Evolutionary conservation across 495 filamentous ascomycete species (phyloP).

Genomic region (Penicillium verhagenii): DNA sequence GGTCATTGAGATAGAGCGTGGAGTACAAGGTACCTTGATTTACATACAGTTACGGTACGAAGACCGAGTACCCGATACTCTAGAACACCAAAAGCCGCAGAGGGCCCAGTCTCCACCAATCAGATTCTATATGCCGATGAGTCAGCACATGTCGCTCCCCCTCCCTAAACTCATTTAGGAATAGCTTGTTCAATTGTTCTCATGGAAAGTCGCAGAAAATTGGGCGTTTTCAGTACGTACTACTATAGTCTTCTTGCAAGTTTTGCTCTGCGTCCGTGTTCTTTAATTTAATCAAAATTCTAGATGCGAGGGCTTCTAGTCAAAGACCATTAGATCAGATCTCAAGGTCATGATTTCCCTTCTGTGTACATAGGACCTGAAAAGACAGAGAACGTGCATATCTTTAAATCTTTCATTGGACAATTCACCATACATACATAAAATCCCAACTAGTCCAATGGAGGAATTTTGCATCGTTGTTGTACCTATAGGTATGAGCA

Average conservation of each 20-base stretch:
- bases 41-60: not conserved
- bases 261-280: not conserved
- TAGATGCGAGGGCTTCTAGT: not conserved
- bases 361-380: not conserved
- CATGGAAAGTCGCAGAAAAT: not conserved
- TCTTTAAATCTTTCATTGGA: not conserved
- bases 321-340: no score
- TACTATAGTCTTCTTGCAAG: not conserved
- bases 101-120: not conserved
- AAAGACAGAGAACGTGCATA: not conserved
- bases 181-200: not conserved
- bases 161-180: not conserved
- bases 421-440: not conserved
- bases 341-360: not conserved
- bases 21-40: constrained; percentile 2
- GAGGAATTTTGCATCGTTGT: no score
- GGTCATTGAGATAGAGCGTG: constrained; percentile 3
- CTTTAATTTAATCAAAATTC: not conserved
- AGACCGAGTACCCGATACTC: constrained; percentile 8
- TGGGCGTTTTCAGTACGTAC: not conserved
- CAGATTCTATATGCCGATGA: not conserved
- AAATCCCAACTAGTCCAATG: no score
- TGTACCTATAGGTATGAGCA: no score
- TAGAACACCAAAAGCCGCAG: not conserved
- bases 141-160: not conserved